Conservation (phyloP, 257 asterid genomes). For the Galeopsis tetrahit region DNA sequence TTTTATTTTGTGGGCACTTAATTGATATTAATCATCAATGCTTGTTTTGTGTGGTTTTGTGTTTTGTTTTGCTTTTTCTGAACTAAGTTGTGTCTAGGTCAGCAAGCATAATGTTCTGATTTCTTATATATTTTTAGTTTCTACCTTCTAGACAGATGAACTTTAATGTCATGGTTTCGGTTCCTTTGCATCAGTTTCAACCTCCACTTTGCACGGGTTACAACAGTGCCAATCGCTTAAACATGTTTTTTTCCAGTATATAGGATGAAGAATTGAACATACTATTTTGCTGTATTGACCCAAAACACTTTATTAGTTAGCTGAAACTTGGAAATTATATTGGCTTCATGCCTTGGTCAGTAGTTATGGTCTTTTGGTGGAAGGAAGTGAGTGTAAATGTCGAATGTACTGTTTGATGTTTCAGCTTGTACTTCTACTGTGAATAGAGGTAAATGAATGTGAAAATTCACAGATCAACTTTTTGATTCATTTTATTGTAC, state of each 20-base stretch:
- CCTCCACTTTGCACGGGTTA: background rate
- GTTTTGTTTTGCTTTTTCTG: too few species aligned
- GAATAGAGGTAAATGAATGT: background rate
- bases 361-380: background rate
- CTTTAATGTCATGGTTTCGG: background rate
- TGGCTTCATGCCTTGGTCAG: background rate
- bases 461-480: background rate
- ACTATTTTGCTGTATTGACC: background rate
- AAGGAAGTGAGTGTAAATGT: background rate
- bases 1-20: background rate
- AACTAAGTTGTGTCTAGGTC: too few species aligned
- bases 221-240: background rate
- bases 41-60: background rate
- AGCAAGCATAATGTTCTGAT: background rate
- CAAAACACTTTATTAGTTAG: background rate
- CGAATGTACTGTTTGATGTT: background rate
- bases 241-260: background rate
- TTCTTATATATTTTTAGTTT: background rate
- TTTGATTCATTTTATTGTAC: background rate
- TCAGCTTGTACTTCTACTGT: background rate
- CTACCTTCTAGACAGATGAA: background rate
- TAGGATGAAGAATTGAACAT: background rate
- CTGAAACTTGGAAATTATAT: background rate
- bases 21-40: slow-evolving; percentile 1
- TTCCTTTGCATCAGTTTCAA: background rate